These are phyloP conservation scores for button mushroom (Agaricus bisporus) DNA, from an alignment of 768 basidiomycete species.

Conservation along the genomic window DNA sequence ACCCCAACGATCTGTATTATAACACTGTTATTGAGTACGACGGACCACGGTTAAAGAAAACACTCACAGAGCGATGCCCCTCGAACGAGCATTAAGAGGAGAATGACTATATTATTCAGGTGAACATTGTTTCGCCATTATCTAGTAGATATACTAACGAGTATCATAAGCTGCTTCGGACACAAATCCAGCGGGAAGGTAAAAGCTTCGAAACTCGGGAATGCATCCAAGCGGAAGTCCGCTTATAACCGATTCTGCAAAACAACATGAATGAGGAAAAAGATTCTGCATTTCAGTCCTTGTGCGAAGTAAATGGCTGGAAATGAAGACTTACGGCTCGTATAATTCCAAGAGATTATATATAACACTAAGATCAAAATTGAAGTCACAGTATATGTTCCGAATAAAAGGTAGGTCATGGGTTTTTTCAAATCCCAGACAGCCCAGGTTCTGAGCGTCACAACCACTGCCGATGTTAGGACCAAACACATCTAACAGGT, in stretches of 20 bases:
- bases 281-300: too few species aligned
- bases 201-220: background rate
- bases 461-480: background rate
- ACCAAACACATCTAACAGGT: background rate
- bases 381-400: background rate
- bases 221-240: too few species aligned
- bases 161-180: background rate
- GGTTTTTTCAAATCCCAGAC: background rate
- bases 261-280: too few species aligned
- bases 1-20: background rate
- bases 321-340: background rate
- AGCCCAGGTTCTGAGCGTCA: conserved; percentile 2
- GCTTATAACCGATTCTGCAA: too few species aligned
- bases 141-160: background rate
- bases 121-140: background rate
- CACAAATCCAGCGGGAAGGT: background rate
- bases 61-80: background rate
- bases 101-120: background rate
- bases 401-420: background rate
- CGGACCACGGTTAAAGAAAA: too few species aligned
- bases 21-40: background rate
- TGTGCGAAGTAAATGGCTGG: too few species aligned
- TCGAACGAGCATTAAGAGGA: background rate
- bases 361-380: background rate
- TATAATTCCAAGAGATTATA: background rate